Base-by-base conservation (phyloP, 306 rosid genomes). In the Calophaca sinica region DNA sequence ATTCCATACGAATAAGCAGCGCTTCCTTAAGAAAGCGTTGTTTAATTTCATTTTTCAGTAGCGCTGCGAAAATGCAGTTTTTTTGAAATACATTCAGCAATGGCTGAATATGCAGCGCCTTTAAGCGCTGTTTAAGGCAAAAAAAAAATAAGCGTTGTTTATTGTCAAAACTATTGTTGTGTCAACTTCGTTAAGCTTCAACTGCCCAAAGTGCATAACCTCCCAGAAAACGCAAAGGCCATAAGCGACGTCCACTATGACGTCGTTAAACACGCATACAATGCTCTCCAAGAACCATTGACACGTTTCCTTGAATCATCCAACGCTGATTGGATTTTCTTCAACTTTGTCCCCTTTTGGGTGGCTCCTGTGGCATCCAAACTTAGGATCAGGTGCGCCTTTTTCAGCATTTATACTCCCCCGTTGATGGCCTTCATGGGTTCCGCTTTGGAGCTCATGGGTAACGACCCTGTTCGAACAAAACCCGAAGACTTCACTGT, bases 191-290 rank as follows among this genome's bases (percentile, higher is more conserved):
- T 89, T 42, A 62, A 35, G 33, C 74, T 89, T 11, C 86, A 87
- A 1, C n/a, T 87, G 3, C 89, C 89, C 15, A 38, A n/a, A 0
- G 48, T 20, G 0, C 9, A 57, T 0, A 77, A 64, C 67, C 88
- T 87, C 6, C 91, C 91, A 0, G 55, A 55, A 20, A 50, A 70
- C 7, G 85, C 89, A 4, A 87, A 89, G 48, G 85, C 91, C 53
- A 89, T 87, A 20, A 20, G 26, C 26, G 88, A 89, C 31, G 3
- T 89, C 29, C 78, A 89, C 0, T 63, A 61, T 20, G 51, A 83
- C 64, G 45, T 52, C 8, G 81, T 87, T 7, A 89, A 87, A 26
- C 6, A 11, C 3, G 84, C 86, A 7, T 59, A 87, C 5, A 12
- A 2, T 20, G 26, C 26, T 4, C 89, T 89, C 50, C 76, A 52